Base-by-base conservation (phyloP, 805 yeast genomes). In the Candida endomychidarum region DNA sequence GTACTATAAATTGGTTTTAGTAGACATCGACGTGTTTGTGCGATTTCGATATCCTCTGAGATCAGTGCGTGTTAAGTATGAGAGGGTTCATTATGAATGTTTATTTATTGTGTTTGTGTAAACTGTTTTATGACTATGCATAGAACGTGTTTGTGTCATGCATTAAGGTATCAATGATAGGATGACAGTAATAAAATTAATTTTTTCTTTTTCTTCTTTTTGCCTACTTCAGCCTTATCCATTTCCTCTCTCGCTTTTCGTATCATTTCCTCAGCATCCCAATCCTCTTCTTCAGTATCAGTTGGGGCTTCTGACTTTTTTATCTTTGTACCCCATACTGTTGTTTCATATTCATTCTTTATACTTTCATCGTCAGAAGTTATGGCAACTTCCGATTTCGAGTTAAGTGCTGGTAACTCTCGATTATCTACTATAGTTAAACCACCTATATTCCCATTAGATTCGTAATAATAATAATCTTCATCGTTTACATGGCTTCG, bases 261-360 rank as follows among this genome's bases (percentile, higher is more conserved):
- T 16, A 81, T 66, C 72, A 77, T 65, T 42, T 76, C 75, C 45
- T 64, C 73, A 6, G 73, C 73, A 30, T 75, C 81, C 53, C 70
- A 67, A 27, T 68, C 75, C 41, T 72, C 75, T 7, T 63, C 70
- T 1, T 39, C 31, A n/a, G 23, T 7, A n/a, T 49, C 57, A 2
- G 51, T 57, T 2, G 61, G 62, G 9, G 22, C 22, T 20, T 66
- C 72, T 0, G 63, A 49, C 38, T 61, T 67, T 4, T 73, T 74
- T 2, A 79, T 75, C 38, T 62, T 67, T 1, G 93, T 85, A 0
- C 95, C 95, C 95, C 95, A 86, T 2, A 86, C 79, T 0, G 93
- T 81, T 1, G 78, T 75, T 27, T 69, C 65, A 40, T 54, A 62
- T 5, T 35, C 34, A 14, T 14, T 15, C 6, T 29, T 7, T 4